Conservation (phyloP, 352 stramenopile genomes). For the Albugo laibachii region DNA sequence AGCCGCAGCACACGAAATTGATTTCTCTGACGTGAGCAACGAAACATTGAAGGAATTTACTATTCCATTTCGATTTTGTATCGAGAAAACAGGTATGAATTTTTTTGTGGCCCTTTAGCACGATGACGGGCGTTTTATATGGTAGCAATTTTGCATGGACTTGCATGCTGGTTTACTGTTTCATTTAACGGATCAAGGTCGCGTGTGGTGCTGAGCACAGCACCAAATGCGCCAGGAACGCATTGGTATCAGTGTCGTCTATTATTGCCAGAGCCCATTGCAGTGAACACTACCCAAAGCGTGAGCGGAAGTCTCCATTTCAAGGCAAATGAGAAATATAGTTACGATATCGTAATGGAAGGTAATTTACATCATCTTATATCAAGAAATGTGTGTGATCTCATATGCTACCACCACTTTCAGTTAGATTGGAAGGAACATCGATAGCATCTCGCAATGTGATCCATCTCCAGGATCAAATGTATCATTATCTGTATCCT, state of each 20-base stretch:
- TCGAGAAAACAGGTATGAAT: slow-evolving; percentile 53
- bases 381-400: neutral
- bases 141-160: slow-evolving; percentile 84
- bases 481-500: slow-evolving; percentile 85
- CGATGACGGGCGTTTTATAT: neutral
- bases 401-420: slow-evolving; percentile 1
- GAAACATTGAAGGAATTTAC: slow-evolving; percentile 78
- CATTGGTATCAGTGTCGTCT: slow-evolving; percentile 90
- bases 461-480: slow-evolving; percentile 87
- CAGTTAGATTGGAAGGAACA: slow-evolving; percentile 78
- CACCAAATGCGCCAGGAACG: slow-evolving; percentile 39
- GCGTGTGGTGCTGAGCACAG: slow-evolving; percentile 74
- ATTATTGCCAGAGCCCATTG: slow-evolving; percentile 77
- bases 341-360: slow-evolving; percentile 87
- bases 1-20: slow-evolving; percentile 46
- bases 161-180: slow-evolving; percentile 98
- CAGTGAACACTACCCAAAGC: slow-evolving; percentile 78
- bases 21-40: slow-evolving; percentile 62
- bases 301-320: slow-evolving; percentile 83
- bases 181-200: slow-evolving; percentile 86
- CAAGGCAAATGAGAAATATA: slow-evolving; percentile 90
- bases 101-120: neutral
- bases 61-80: slow-evolving; percentile 78
- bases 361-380: slow-evolving; percentile 10
- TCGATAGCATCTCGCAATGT: slow-evolving; percentile 59